Base-by-base conservation (phyloP, 345 rosid species). In the Syzygium aromaticum region DNA sequence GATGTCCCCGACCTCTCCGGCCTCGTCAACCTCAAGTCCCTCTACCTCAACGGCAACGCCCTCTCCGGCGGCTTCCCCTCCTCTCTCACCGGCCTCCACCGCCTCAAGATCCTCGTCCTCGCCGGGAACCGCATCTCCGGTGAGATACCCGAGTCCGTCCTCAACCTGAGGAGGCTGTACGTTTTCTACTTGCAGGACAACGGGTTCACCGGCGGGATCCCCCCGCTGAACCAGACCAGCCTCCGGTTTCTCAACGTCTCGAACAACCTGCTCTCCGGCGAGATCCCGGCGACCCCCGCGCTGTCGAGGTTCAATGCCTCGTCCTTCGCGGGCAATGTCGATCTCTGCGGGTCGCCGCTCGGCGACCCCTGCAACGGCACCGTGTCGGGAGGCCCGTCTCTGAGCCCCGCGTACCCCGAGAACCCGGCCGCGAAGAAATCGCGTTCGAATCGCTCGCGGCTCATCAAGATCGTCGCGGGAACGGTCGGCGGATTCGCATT, bases 181-280 rank as follows among this genome's bases (percentile, higher is more conserved):
- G 90, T 90, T 73, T 91, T 98, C 25, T 89, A 90, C 83, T 87
- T 98, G 52, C 90, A 95, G 89, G 94, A 94, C 84, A 98, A 98
- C 84, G 87, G 59, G 54, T 93, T 96, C 86, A 89, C 91, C 5
- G 99, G 98, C 13, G 7, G 88, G 9, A 90, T 98, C 61, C 99
- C 99, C 86, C 93, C 95, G 23, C 84, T 98, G 82, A 95, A 94
- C 92, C 99, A 98, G 90, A 92, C 94, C 57, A 92, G 92, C 87
- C 98, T 98, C 80, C 90, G 96, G 54, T 95, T 89, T 92, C 95
- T 98, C 93, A 98, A 96, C 85, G 98, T 96, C 7, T 95, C 99
- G 6, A 91, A 91, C 86, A 98, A 98, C 87, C 84, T 90, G 1
- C 95, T 98, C 84, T 94, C 96, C 21, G 99, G 99, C 23, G 84